A percentile compares a stretch with the other conserved stretches of the same genome.
These are phyloP conservation scores for Neofusicoccum sp. DNA, from an alignment of 2,329 filamentous ascomycete genomes.

Conservation along the genomic window DNA sequence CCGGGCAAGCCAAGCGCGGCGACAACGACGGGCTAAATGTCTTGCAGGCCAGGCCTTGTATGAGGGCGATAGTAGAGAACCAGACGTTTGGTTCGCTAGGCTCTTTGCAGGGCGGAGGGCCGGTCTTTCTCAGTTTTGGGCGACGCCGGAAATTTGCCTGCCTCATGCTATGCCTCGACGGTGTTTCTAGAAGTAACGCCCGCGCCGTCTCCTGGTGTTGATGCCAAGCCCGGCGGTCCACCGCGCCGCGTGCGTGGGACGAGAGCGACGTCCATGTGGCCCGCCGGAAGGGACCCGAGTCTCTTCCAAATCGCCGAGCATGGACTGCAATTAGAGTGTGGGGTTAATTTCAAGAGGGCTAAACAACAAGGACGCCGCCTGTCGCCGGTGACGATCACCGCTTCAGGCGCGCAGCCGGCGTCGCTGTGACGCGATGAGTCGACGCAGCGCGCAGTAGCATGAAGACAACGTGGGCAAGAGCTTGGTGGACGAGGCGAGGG, in stretches of 20 bases:
- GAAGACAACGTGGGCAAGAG: neutral
- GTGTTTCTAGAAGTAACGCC: constrained; percentile 11
- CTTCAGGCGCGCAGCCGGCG: constrained; percentile 3
- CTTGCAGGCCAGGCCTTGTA: constrained; percentile 9
- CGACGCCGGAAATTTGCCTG: constrained; percentile 1
- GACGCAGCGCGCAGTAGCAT: neutral
- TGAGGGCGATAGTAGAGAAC: neutral
- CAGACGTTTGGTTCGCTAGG: neutral
- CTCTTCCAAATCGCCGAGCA: neutral
- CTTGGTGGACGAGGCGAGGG: neutral
- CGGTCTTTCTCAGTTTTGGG: neutral
- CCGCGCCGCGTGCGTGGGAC: neutral
- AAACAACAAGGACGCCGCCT: constrained; percentile 6
- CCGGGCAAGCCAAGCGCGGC: neutral
- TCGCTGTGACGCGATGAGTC: neutral
- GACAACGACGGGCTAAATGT: neutral
- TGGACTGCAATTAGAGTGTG: constrained; percentile 5
- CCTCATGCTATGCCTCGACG: constrained; percentile 1
- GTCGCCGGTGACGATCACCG: constrained; percentile 9
- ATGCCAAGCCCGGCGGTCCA: neutral
- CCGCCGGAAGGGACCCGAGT: neutral
- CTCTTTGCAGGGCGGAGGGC: constrained; percentile 1
- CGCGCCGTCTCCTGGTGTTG: neutral
- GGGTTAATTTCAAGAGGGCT: constrained; percentile 18
- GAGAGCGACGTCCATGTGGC: neutral